phyloP scores from a whole-genome alignment of 1,139 yeast species.

The Suhomyces anneliseae region DNA sequence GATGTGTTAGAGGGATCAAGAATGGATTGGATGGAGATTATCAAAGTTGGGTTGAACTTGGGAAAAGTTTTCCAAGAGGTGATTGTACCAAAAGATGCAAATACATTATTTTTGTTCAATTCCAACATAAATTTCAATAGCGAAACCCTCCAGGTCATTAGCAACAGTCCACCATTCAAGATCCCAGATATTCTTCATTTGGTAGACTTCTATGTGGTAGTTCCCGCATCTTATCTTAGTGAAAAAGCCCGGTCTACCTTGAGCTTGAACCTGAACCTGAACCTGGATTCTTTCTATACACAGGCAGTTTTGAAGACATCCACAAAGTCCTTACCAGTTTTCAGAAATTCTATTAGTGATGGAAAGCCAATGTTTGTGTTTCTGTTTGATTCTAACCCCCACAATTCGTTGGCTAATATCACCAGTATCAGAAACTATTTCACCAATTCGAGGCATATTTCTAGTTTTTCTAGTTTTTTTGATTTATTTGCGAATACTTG shows the following conservation, averaged over 20 bases:
- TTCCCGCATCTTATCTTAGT: conserved; percentile 22
- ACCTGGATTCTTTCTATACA: not conserved
- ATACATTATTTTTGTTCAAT: conserved; percentile 37
- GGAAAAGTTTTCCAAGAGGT: conserved; percentile 8
- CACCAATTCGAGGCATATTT: conserved; percentile 1
- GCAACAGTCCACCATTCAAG: conserved; percentile 34
- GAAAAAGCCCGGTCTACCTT: not conserved
- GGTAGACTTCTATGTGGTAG: conserved; percentile 32
- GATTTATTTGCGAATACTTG: conserved; percentile 43
- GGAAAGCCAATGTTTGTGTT: conserved; percentile 35
- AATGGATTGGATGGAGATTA: conserved; percentile 3
- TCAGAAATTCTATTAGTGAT: conserved; percentile 21
- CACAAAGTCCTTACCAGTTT: conserved; percentile 22
- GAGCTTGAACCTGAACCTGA: not conserved
- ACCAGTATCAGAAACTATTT: conserved; percentile 26
- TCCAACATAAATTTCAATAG: conserved; percentile 12
- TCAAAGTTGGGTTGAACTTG: conserved; percentile 10
- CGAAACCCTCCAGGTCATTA: conserved; percentile 17
- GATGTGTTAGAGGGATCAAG: conserved; percentile 13
- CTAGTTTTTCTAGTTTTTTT: conserved; percentile 29
- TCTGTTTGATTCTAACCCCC: conserved; percentile 21
- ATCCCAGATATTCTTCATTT: conserved; percentile 33
- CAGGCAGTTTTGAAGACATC: not conserved
- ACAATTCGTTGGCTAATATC: conserved; percentile 11
- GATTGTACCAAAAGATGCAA: conserved; percentile 29